Base-by-base conservation (phyloP, 495 filamentous ascomycete genomes). In the Gamarada debralockiae region DNA sequence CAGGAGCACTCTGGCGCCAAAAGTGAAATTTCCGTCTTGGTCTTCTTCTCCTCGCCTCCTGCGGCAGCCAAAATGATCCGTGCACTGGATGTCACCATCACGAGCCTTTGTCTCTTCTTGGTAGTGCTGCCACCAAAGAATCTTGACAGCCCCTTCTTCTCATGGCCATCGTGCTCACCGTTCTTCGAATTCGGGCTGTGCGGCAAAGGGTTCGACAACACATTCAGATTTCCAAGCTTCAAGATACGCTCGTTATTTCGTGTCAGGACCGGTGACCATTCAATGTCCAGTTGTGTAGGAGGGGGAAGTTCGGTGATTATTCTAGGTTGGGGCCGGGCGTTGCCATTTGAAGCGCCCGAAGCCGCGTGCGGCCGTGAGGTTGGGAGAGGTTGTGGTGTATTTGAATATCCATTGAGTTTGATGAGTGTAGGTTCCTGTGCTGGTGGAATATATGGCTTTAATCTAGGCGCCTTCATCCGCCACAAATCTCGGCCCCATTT, bases 211-310 rank as follows among this genome's bases (percentile, higher is more conserved):
- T 88, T 79, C 3, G 89, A 86, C 55, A 85, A 72, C 9, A 97
- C 90, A 61, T 89, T 77, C 47, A 95, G 69, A 60, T 97, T 95
- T 3, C 95, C 95, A 21, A 99, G 75, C 64, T 95, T 96, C 53
- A 99, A 66, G 50, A 99, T 99, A 43, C 95, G 78, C 71, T 99
- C 95, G 62, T 97, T 96, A 51, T 79, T 82, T 50, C 82, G 85
- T 25, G 88, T 96, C 48, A 99, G 70, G 2, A 99, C 95, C 8
- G 95, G 95, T 1, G 92, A 97, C 95, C 95, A 99, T 69, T 97
- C 95, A 52, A 99, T 96, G 67, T 99, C 95, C 14, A 99, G 75
- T 66, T 99, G 95, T 51, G 87, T 95, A 9, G 95, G 95, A 25
- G 95, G 92, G 1, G 95, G 91, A 22, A 99, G 75, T 65, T 99